Percentiles rank a stretch among this genome's conserved stretches.
Conservation (phyloP, 495 filamentous ascomycete genomes). For the Entonaema liquescens region DNA sequence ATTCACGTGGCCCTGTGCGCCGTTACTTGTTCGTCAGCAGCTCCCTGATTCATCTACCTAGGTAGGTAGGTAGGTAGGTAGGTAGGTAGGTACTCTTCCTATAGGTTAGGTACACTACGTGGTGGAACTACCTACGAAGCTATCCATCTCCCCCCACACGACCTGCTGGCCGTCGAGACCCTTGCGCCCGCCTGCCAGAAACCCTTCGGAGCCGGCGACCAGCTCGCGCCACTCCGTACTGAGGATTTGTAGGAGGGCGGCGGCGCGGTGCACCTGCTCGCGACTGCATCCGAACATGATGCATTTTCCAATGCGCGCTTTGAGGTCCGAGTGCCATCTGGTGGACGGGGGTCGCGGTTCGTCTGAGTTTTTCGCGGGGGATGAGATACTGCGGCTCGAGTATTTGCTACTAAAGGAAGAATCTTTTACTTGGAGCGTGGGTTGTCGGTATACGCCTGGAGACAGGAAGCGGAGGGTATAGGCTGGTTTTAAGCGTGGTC, state of each 20-base stretch:
- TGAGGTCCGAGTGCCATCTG: conserved; percentile 81
- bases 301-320: conserved; percentile 80
- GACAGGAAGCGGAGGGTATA: neutral
- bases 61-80: too few relatives aligned
- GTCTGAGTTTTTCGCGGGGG: conserved; percentile 13
- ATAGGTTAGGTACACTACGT: neutral
- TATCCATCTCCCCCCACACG: conserved; percentile 90
- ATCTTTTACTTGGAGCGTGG: neutral
- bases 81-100: neutral
- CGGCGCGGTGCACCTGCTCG: conserved; percentile 68
- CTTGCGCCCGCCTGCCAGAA: conserved; percentile 70
- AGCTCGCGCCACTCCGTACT: conserved; percentile 80
- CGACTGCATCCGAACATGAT: conserved; percentile 77
- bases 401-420: neutral
- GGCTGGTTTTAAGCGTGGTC: conserved; percentile 20
- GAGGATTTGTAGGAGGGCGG: conserved; percentile 66
- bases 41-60: neutral
- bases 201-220: conserved; percentile 82
- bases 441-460: conserved; percentile 10
- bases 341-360: conserved; percentile 42
- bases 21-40: neutral
- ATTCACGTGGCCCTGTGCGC: conserved; percentile 77
- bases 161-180: conserved; percentile 78
- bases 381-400: neutral
- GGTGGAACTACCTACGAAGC: conserved; percentile 52